Conservation (phyloP, 164 flowering plant species). For the Aristolochia contorta region DNA sequence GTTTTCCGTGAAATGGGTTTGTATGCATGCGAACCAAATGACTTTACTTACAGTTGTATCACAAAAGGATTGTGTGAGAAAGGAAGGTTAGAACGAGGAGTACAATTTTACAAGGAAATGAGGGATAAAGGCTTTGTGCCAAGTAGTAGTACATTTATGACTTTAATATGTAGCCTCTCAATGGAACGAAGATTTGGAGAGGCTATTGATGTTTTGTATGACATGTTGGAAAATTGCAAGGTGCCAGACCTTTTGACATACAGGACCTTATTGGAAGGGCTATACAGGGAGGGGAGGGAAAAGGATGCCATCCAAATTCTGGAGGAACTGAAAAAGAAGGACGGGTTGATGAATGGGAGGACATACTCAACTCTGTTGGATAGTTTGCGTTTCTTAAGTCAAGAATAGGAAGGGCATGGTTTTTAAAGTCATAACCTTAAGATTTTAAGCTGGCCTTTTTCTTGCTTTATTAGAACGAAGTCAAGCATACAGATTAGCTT, state of each 20-base stretch:
- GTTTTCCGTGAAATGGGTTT: conserved; percentile 78
- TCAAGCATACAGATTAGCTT: background rate
- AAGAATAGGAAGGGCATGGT: background rate
- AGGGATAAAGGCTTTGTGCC: conserved; percentile 53
- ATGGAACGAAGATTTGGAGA: conserved; percentile 63
- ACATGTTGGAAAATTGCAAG: conserved; percentile 55
- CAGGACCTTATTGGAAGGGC: conserved; percentile 60
- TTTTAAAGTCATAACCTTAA: background rate
- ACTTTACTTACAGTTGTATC: conserved; percentile 51
- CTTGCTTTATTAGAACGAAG: background rate
- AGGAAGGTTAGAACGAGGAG: conserved; percentile 51
- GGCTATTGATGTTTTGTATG: conserved; percentile 38
- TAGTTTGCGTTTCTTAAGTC: conserved; percentile 13
- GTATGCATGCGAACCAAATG: conserved; percentile 70
- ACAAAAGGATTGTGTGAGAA: conserved; percentile 74
- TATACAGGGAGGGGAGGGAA: conserved; percentile 66
- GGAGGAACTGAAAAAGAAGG: conserved; percentile 54
- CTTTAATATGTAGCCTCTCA: conserved; percentile 67
- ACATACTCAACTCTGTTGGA: conserved; percentile 16
- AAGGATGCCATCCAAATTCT: conserved; percentile 58
- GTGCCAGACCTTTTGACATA: conserved; percentile 74
- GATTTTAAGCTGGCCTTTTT: background rate
- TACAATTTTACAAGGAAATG: conserved; percentile 64
- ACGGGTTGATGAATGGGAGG: conserved; percentile 33
- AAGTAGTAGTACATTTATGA: conserved; percentile 40